Conservation (phyloP, 257 asterid genomes). For the Nicotiana noctiflora region DNA sequence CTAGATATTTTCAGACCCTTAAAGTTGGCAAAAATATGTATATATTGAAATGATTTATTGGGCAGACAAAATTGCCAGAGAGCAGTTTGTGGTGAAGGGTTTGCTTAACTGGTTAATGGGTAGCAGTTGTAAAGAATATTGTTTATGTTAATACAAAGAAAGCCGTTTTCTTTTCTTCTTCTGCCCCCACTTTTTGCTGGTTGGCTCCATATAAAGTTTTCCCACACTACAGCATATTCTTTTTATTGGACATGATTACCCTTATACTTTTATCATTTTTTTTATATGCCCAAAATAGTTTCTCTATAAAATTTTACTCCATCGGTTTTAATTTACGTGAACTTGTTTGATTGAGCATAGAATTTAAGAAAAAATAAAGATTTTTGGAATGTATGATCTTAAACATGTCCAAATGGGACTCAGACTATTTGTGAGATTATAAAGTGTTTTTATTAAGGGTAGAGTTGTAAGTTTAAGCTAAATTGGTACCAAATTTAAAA, state of each 20-base stretch:
- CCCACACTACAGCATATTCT: background rate
- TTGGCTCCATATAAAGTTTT: background rate
- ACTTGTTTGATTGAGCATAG: too few relatives aligned
- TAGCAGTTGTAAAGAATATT: slow-evolving; percentile 36
- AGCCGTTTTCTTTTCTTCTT: slow-evolving; percentile 50
- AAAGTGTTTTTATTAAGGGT: too few relatives aligned
- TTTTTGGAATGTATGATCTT: too few relatives aligned
- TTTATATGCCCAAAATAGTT: too few relatives aligned
- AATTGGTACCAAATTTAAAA: too few relatives aligned
- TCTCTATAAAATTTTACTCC: too few relatives aligned
- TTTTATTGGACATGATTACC: background rate
- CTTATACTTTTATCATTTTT: too few relatives aligned
- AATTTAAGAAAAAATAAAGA: too few relatives aligned
- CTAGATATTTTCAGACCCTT: background rate
- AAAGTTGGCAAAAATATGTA: background rate
- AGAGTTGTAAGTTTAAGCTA: too few relatives aligned
- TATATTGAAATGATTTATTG: background rate
- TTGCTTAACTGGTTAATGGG: slow-evolving; percentile 20
- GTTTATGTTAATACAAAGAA: slow-evolving; percentile 19
- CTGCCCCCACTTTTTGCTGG: slow-evolving; percentile 23
- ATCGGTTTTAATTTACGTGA: too few relatives aligned
- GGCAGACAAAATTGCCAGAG: background rate
- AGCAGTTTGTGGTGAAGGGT: slow-evolving; percentile 20
- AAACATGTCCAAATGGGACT: too few relatives aligned
- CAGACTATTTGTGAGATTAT: too few relatives aligned